Conservation (phyloP, 108 stramenopile genomes). For the Nannochloropsis granulata region DNA sequence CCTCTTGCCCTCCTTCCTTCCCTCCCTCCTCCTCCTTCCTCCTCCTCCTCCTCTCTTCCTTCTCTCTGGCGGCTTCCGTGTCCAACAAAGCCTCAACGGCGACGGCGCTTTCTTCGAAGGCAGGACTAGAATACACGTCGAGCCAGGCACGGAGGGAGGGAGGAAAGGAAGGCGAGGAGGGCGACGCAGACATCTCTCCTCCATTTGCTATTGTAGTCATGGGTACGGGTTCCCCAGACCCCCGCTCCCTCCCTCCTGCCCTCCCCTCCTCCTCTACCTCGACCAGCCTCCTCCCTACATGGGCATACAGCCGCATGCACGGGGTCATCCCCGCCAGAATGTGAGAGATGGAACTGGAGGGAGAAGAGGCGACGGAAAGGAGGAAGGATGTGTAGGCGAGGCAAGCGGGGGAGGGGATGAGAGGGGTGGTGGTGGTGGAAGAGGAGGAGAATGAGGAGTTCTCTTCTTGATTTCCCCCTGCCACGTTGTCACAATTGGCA, state of each 20-base stretch:
- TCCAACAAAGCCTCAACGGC: background rate
- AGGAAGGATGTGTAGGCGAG: background rate
- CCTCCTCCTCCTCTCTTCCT: background rate
- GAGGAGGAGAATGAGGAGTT: background rate
- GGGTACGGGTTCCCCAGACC: background rate
- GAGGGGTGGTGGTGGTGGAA: background rate
- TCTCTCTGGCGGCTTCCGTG: background rate
- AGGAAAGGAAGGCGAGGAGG: background rate
- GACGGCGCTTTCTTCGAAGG: background rate
- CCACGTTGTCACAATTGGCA: too few species aligned
- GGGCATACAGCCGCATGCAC: constrained; percentile 34
- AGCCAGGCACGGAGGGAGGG: background rate
- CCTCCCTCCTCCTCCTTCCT: background rate
- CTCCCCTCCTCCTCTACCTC: background rate
- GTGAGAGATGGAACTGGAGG: background rate
- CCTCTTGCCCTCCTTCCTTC: background rate
- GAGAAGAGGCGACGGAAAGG: background rate
- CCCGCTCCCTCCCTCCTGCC: background rate
- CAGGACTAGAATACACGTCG: background rate
- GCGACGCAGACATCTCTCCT: background rate
- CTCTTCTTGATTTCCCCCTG: background rate
- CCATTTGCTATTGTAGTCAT: background rate
- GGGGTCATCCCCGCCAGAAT: constrained; percentile 28
- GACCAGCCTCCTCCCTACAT: constrained; percentile 5
- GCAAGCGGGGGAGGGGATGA: background rate